phyloP scores from a whole-genome alignment of 495 filamentous ascomycete species.

The Mycothermus thermophilus region DNA sequence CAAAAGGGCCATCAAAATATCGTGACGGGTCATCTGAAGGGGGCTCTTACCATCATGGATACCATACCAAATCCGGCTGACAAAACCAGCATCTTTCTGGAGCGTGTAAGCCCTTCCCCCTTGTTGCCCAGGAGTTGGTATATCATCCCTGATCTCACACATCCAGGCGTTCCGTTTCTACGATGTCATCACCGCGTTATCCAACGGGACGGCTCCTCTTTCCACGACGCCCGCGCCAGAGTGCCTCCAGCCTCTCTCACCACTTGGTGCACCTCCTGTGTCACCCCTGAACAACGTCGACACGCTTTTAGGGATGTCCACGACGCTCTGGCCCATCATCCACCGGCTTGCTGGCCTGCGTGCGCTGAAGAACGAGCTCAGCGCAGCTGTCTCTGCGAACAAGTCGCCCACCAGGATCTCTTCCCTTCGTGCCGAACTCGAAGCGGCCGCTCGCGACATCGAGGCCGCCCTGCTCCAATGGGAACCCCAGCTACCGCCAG shows the following conservation, averaged over 20 bases:
- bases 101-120: slow-evolving; percentile 27
- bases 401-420: slow-evolving; percentile 32
- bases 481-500: slow-evolving; percentile 32
- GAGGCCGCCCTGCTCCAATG: slow-evolving; percentile 42
- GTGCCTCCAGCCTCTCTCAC: slow-evolving; percentile 30
- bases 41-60: slow-evolving; percentile 45
- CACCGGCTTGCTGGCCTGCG: slow-evolving; percentile 44
- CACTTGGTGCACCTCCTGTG: slow-evolving; percentile 28
- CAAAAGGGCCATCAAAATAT: slow-evolving; percentile 44
- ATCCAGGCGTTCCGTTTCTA: slow-evolving; percentile 48
- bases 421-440: slow-evolving; percentile 41
- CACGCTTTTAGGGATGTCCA: slow-evolving; percentile 47
- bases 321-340: slow-evolving; percentile 49
- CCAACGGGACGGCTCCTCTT: slow-evolving; percentile 44
- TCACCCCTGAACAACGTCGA: slow-evolving; percentile 39
- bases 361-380: slow-evolving; percentile 36
- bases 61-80: slow-evolving; percentile 31
- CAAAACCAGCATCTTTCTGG: slow-evolving; percentile 41
- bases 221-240: slow-evolving; percentile 35
- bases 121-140: background rate
- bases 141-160: background rate
- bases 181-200: slow-evolving; percentile 49
- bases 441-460: slow-evolving; percentile 40
- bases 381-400: slow-evolving; percentile 26
- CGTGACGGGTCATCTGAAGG: slow-evolving; percentile 44